A percentile compares a stretch with the other conserved stretches of the same genome.
Evolutionary conservation across 2,329 filamentous ascomycete genomes (phyloP).

Genomic region (Aspergillus fijiensis): DNA sequence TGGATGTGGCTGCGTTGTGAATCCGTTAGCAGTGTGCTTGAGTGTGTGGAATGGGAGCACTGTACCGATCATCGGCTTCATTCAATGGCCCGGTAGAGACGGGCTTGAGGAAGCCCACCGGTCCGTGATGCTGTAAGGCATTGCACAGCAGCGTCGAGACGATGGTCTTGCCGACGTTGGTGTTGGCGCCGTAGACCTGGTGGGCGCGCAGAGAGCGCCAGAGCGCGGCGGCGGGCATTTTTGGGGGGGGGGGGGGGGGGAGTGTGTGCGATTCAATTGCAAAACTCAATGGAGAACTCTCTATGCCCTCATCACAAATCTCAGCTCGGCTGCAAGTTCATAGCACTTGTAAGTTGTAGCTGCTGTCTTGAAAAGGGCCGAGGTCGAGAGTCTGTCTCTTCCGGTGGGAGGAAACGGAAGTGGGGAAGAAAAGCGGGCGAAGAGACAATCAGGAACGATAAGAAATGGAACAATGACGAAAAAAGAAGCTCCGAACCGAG

Average conservation of each 20-base stretch:
- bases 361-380: neutral
- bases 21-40: neutral
- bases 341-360: too few species aligned
- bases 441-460: neutral
- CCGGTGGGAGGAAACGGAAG: neutral
- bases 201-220: constrained; percentile 68
- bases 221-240: constrained; percentile 49
- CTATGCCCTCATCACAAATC: neutral
- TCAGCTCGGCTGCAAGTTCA: too few species aligned
- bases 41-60: neutral
- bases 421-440: neutral
- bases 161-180: constrained; percentile 81
- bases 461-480: neutral
- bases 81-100: constrained; percentile 71
- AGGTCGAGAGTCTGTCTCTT: neutral
- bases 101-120: constrained; percentile 71
- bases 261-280: neutral
- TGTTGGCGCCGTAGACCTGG: constrained; percentile 82
- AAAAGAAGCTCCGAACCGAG: neutral
- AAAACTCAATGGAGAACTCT: neutral
- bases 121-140: constrained; percentile 51
- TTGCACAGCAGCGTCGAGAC: constrained; percentile 71
- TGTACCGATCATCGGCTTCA: constrained; percentile 69
- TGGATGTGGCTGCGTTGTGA: constrained; percentile 56
- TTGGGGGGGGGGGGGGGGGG: neutral